phyloP scores from a whole-genome alignment of 2,329 filamentous ascomycete species.

The Fusarium sp. region DNA sequence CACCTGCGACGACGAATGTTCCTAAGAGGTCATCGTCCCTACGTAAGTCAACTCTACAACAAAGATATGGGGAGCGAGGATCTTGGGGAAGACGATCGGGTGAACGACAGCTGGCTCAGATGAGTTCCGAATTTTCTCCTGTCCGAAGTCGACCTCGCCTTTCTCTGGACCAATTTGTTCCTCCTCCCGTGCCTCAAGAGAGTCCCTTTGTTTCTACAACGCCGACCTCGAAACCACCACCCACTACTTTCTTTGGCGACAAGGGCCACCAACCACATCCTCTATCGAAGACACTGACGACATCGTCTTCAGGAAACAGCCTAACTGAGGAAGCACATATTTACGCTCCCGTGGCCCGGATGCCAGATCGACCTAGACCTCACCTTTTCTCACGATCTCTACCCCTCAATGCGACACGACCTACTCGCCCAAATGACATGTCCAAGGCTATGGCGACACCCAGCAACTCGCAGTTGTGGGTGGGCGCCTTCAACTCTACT shows the following conservation, averaged over 20 bases:
- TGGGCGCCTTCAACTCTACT: conserved; percentile 92
- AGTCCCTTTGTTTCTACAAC: conserved; percentile 70
- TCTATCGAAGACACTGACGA: conserved; percentile 85
- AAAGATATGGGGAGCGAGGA: conserved; percentile 77
- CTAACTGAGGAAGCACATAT: conserved; percentile 73
- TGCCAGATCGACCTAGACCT: conserved; percentile 43
- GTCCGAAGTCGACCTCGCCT: conserved; percentile 75
- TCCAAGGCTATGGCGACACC: conserved; percentile 58
- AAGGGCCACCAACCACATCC: conserved; percentile 76
- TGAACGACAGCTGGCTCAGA: conserved; percentile 65
- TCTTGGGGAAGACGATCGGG: conserved; percentile 71
- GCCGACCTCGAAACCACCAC: conserved; percentile 64
- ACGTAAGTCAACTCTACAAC: conserved; percentile 87
- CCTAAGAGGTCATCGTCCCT: conserved; percentile 80
- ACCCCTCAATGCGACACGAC: conserved; percentile 54
- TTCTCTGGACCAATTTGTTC: conserved; percentile 82
- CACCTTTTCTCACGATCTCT: conserved; percentile 55
- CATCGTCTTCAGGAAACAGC: conserved; percentile 86
- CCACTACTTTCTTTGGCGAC: conserved; percentile 51
- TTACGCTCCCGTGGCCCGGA: conserved; percentile 48
- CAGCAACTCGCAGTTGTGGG: conserved; percentile 66
- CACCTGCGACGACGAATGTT: conserved; percentile 62
- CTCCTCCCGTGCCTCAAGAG: conserved; percentile 70
- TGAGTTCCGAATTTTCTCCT: conserved; percentile 67
- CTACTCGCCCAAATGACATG: conserved; percentile 49